Evolutionary conservation across 805 yeast genomes (phyloP), one percentile per base, ranked within the genome.

Genomic region (Lachancea sp.): DNA sequence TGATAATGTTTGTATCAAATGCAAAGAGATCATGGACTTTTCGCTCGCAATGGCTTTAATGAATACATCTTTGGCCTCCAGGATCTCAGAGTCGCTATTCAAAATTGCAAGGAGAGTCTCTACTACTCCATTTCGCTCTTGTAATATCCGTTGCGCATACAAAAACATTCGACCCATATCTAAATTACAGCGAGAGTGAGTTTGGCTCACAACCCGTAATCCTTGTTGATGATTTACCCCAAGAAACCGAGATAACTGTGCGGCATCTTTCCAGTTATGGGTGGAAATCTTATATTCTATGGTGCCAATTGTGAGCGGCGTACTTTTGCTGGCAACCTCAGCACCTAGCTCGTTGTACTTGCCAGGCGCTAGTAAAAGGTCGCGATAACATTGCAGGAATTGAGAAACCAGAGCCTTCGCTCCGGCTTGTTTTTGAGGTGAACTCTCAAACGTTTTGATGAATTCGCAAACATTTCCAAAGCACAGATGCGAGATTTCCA

Each of bases 81-180:
- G 54, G 5, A 55, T 43, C 1, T 50, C 41, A 4, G 47, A 48
- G 33, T 56, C 41, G 4, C 36, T 49, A 13, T 54, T 55, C 3
- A 65, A 33, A 3, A 65, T 24, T n/a, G 43, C 35, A 18, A 65
- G 52, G 1, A 69, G 63, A 3, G 74, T 56, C 29, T 68, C 65
- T n/a, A 77, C 51, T 0, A 76, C 59, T 1, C 66, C 55, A 45
- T 77, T 62, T 52, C 82, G 69, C 51, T 80, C 86, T 41, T 68
- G 59, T 41, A 77, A 55, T 57, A 16, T 63, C 54, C 7, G 65
- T 60, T 50, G 69, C 66, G n/a, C 68, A 46, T 12, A 55, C 37
- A 13, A 65, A 43, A 36, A 19, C 13, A 25, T 20, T 8, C 26
- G 67, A 51, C 35, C 32, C 42, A 13, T 15, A 54, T 46, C 21